Base-by-base conservation (phyloP, 495 filamentous ascomycete genomes). In the Podospora didyma region DNA sequence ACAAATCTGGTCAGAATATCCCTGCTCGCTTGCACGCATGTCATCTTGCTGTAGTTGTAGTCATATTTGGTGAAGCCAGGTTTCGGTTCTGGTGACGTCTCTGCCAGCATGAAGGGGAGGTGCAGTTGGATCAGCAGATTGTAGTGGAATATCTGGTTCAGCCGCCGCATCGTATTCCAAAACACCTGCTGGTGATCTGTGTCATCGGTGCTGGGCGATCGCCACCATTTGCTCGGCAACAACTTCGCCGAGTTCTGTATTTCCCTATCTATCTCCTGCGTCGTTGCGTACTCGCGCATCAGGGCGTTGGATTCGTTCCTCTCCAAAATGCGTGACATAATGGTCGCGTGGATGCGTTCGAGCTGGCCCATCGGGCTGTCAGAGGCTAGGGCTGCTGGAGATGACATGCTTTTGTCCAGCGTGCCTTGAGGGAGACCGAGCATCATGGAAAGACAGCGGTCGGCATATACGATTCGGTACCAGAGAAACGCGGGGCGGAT, bases 221-320 rank as follows among this genome's bases (percentile, higher is more conserved):
- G 63, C 71, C 73, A 75, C 62, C 66, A 75, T 46, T 60, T 61
- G 2, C 49, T 19, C 1, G 71, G 68, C 58, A 74, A 44, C n/a
- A 28, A 44, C 22, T 54, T 52, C 0, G 67, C 61, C 10, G 60
- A 61, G n/a, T 56, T 57, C 51, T 66, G 64, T 5, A 75, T 53
- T 46, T 62, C 37, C 11, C 22, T 44, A 42, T 75, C 62, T 9
- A 69, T 50, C 7, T 56, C 56, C 20, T 69, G 59, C 11, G 66
- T 67, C 6, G 39, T 42, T 9, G 12, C 4, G 12, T 16, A 17
- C 4, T 42, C 39, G n/a, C n/a, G 5, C 39, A 17, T 14, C 5
- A 4, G 64, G 10, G 68, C 39, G 31, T 57, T 60, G 23, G 48
- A 58, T 41, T 69, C 64, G 14, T 63, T 62, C 12, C 73, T 68